Base-by-base conservation (phyloP, 495 filamentous ascomycete species). In the Bathelium albidoporum region DNA sequence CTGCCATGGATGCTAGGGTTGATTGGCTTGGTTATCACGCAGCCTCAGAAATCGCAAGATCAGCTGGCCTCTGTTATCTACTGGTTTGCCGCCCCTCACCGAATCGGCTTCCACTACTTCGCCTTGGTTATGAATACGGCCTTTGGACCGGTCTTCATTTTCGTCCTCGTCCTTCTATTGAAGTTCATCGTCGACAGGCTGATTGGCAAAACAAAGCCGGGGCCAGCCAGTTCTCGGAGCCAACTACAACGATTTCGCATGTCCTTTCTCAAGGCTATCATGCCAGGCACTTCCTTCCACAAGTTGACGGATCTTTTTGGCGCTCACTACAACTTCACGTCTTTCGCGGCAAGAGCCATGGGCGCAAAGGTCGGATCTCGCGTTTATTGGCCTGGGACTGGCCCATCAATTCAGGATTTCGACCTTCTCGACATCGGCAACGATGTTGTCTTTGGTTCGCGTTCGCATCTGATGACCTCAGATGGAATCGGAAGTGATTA, bases 301-400 rank as follows among this genome's bases (percentile, higher is more conserved):
- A 69, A 71, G 20, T 55, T 73, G 49, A 70, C 76, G 14, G 60
- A 75, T 59, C 59, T 79, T 26, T 74, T 70, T 66, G 72, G 68
- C 29, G 70, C 70, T 11, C 79, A 81, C 61, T 80, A 81, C 60
- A 76, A 77, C 41, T 64, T 72, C 32, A 78, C 77, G 11, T 79
- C 77, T 0, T 65, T 77, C n/a, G 68, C 72, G 2, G 61, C 75
- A 11, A 70, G 78, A 16, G 52, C 71, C 22, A 68, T 81, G 12
- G 79, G 77, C 34, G 78, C 71, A 2, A 75, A 74, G 62, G 73
- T 77, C 10, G 79, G 79, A 12, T 70, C 71, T 62, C 73, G 74
- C 16, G 70, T 80, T 26, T 80, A 81, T 66, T 81, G 79, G 79
- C 79, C 78, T 1, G 76, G 77, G 36, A 77, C 73, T 26, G 78